A percentile compares a stretch with the other conserved stretches of the same genome.
These are phyloP conservation scores for Lentinula novae-zelandiae DNA, from an alignment of 1,284 basidiomycete species.

Conservation along the genomic window DNA sequence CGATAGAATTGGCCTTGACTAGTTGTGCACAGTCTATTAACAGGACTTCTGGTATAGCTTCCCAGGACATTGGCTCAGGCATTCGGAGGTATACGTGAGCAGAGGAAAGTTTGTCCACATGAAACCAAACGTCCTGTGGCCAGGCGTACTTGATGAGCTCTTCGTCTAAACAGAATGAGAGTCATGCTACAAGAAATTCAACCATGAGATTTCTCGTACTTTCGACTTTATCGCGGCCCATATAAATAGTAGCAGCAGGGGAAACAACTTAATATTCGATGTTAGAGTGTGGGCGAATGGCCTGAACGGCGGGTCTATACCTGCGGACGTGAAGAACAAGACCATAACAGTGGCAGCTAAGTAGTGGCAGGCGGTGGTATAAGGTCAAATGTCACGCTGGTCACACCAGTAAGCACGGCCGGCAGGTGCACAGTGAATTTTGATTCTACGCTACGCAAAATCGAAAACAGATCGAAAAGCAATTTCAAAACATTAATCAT, in stretches of 20 bases:
- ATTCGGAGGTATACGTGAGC: conserved; percentile 94
- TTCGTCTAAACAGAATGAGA: conserved; percentile 61
- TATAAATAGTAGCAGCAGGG: conserved; percentile 80
- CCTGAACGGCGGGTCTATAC: conserved; percentile 25
- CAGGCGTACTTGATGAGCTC: conserved; percentile 91
- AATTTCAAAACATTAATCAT: not conserved
- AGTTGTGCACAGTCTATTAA: conserved; percentile 89
- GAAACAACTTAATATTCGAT: conserved; percentile 35
- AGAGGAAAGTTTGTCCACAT: conserved; percentile 89
- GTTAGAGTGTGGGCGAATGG: not conserved
- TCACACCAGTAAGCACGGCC: too few species aligned
- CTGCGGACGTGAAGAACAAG: conserved; percentile 65
- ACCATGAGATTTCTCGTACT: conserved; percentile 51
- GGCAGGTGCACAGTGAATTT: too few species aligned
- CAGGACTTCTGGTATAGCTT: conserved; percentile 77
- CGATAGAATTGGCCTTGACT: conserved; percentile 97
- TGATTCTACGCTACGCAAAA: not conserved
- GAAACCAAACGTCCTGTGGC: conserved; percentile 80
- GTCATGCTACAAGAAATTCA: not conserved
- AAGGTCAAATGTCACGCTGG: not conserved
- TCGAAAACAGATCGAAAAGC: not conserved
- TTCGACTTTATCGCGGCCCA: conserved; percentile 96
- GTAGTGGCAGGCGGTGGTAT: too few species aligned
- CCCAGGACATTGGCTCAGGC: conserved; percentile 80
- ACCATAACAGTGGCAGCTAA: conserved; percentile 42